Evolutionary conservation across 208 protist genomes (phyloP).

Genomic region (Trypanosoma avium): DNA sequence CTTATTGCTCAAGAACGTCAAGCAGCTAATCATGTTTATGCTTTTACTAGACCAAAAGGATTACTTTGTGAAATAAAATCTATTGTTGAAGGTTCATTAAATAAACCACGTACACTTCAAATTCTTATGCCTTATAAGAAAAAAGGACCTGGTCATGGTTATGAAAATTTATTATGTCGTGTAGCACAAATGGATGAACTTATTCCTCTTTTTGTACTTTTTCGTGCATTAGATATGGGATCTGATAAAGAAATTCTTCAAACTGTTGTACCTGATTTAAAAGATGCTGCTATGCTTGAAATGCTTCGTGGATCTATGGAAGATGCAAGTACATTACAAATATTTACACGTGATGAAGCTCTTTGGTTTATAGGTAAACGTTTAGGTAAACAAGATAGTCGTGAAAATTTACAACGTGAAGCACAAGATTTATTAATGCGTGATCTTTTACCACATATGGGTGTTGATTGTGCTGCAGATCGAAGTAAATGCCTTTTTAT

Average conservation of each 20-base stretch:
- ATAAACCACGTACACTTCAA: conserved; percentile 90
- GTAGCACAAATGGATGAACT: conserved; percentile 46
- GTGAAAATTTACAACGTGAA: conserved; percentile 86
- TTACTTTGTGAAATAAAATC: conserved; percentile 96
- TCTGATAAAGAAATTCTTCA: conserved; percentile 96
- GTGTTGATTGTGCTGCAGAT: conserved; percentile 73
- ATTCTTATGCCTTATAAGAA: conserved; percentile 88
- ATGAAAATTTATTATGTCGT: conserved; percentile 79
- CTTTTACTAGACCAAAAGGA: conserved; percentile 93
- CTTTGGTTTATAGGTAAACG: conserved; percentile 95
- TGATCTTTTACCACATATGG: conserved; percentile 90
- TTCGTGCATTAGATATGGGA: conserved; percentile 96
- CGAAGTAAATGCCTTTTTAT: conserved; percentile 89
- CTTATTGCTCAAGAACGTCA: conserved; percentile 93
- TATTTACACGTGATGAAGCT: conserved; percentile 96
- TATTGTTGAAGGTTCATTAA: conserved; percentile 78
- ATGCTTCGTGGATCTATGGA: conserved; percentile 92
- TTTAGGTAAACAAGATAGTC: conserved; percentile 77
- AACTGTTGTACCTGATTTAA: conserved; percentile 83
- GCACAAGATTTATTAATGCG: conserved; percentile 93
- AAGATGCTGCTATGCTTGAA: conserved; percentile 84
- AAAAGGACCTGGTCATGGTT: conserved; percentile 44
- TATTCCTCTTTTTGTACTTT: conserved; percentile 96
- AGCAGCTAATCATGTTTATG: conserved; percentile 94
- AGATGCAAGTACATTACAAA: conserved; percentile 79